Evolutionary conservation across 2,329 filamentous ascomycete genomes (phyloP).

Genomic region (Aspergillus ibericus): DNA sequence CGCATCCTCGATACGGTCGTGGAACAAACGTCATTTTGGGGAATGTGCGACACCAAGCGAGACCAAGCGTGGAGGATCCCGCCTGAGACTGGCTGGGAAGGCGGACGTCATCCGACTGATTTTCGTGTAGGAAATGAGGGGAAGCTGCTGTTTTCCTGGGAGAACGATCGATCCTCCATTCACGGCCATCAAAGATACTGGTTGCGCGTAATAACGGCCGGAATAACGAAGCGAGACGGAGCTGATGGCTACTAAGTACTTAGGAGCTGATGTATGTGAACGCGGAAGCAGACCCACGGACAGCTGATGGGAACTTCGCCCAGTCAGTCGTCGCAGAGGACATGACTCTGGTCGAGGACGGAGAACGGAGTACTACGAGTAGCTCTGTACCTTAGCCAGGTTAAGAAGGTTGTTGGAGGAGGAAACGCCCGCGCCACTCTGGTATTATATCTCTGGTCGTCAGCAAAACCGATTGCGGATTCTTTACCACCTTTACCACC

Average conservation of each 20-base stretch:
- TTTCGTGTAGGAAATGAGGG: conserved; percentile 7
- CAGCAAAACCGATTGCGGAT: not conserved
- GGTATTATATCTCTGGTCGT: not conserved
- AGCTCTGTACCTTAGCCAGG: not conserved
- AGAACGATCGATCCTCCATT: too few species aligned
- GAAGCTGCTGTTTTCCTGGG: not conserved
- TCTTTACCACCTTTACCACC: not conserved
- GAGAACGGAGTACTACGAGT: too few species aligned
- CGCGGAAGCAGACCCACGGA: conserved; percentile 27
- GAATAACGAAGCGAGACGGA: not conserved
- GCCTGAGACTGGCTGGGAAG: not conserved
- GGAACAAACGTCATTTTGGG: conserved; percentile 17
- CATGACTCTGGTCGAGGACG: too few species aligned
- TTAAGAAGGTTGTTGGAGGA: conserved; percentile 13
- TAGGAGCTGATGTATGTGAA: conserved; percentile 8
- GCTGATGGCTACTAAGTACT: not conserved
- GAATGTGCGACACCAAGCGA: conserved; percentile 11
- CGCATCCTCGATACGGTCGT: not conserved
- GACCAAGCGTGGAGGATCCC: conserved; percentile 1
- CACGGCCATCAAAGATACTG: not conserved
- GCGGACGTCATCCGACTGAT: conserved; percentile 17
- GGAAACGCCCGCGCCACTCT: conserved; percentile 13
- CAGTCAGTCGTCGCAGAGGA: not conserved
- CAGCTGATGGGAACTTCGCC: not conserved
- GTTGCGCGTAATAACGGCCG: conserved; percentile 2